These are phyloP conservation scores for Pseudogymnoascus sp. DNA, from an alignment of 2,329 filamentous ascomycete species.

Conservation along the genomic window DNA sequence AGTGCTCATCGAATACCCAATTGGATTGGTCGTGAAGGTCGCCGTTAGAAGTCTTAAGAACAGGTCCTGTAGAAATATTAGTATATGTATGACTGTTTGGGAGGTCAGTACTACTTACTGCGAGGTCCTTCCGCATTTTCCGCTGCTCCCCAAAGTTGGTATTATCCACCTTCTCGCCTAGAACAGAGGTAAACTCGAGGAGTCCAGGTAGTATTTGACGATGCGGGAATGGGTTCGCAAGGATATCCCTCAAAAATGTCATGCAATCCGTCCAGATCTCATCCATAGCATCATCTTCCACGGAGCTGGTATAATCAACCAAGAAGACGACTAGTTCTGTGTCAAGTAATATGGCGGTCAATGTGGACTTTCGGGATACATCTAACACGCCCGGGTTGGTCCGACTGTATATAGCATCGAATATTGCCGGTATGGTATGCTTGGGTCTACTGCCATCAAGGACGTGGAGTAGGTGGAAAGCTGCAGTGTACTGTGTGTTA, in stretches of 20 bases:
- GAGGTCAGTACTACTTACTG: slow-evolving; percentile 46
- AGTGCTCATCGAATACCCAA: slow-evolving; percentile 57
- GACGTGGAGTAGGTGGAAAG: slow-evolving; percentile 82
- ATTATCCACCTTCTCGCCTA: slow-evolving; percentile 94
- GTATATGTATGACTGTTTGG: slow-evolving; percentile 10
- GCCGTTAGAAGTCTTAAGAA: slow-evolving; percentile 82
- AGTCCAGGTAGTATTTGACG: slow-evolving; percentile 79
- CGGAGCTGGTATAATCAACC: slow-evolving; percentile 77
- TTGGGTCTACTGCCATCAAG: slow-evolving; percentile 85
- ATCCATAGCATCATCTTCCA: slow-evolving; percentile 96
- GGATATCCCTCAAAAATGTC: slow-evolving; percentile 77
- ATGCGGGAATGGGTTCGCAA: slow-evolving; percentile 91
- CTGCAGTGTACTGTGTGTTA: slow-evolving; percentile 47
- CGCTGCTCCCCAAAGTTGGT: slow-evolving; percentile 94
- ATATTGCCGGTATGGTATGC: slow-evolving; percentile 85
- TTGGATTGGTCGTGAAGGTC: slow-evolving; percentile 84
- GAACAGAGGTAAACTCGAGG: slow-evolving; percentile 77
- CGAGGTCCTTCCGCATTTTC: slow-evolving; percentile 83
- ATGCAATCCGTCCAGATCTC: slow-evolving; percentile 97
- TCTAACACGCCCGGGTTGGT: slow-evolving; percentile 79
- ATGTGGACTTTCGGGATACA: slow-evolving; percentile 69
- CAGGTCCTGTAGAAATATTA: slow-evolving; percentile 56
- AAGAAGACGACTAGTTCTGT: slow-evolving; percentile 80
- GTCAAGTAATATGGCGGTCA: slow-evolving; percentile 78
- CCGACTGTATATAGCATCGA: slow-evolving; percentile 92